Percentiles rank a stretch among this genome's conserved stretches.
Conservation (phyloP, 768 basidiomycete species). For the Favolaschia claudopus region DNA sequence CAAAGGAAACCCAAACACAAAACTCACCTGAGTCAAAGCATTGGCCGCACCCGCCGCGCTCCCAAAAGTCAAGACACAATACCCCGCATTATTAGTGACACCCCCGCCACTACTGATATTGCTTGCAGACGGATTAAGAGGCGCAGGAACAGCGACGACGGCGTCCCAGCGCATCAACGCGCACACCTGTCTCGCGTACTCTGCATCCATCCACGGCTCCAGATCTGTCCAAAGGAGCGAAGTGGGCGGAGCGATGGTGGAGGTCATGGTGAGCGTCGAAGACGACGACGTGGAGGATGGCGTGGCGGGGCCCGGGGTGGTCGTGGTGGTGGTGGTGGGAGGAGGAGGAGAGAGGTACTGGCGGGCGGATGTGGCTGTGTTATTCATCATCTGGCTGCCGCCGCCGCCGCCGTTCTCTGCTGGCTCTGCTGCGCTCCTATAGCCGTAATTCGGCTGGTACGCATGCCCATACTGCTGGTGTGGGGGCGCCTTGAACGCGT, state of each 20-base stretch:
- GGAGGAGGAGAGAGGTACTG: conserved; percentile 47
- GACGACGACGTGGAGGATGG: conserved; percentile 27
- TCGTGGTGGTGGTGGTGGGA: conserved; percentile 51
- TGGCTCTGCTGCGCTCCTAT: neutral
- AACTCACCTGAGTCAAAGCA: too few relatives aligned
- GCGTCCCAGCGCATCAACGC: conserved; percentile 87
- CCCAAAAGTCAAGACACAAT: too few relatives aligned
- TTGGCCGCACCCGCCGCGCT: too few relatives aligned
- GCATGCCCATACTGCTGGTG: neutral
- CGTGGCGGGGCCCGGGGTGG: conserved; percentile 45
- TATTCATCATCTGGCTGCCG: neutral
- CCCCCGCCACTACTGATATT: neutral
- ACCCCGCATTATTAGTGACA: too few relatives aligned
- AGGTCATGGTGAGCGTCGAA: conserved; percentile 16
- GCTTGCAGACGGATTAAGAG: neutral
- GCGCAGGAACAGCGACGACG: conserved; percentile 69
- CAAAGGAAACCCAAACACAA: too few relatives aligned
- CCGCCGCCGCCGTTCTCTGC: neutral
- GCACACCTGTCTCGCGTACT: conserved; percentile 91
- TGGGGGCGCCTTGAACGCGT: conserved; percentile 7
- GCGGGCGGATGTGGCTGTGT: conserved; percentile 31
- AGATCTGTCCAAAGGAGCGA: conserved; percentile 86
- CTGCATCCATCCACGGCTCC: conserved; percentile 97
- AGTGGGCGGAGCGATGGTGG: conserved; percentile 47
- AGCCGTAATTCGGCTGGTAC: neutral